A percentile compares a stretch with the other conserved stretches of the same genome.
Conservation (phyloP, 768 basidiomycete genomes). For the Podaxis sp. region DNA sequence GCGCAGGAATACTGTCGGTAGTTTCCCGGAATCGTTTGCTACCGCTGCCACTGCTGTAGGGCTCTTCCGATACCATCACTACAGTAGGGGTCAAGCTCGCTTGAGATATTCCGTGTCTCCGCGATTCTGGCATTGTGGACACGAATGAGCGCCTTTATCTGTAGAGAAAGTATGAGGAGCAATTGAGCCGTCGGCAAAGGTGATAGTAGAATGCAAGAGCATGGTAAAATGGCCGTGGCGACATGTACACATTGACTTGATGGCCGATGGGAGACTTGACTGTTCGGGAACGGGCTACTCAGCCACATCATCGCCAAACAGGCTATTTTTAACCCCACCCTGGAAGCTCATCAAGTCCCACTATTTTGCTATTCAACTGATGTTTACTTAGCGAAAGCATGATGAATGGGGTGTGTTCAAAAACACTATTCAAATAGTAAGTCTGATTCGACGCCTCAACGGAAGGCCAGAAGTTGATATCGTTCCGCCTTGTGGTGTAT, state of each 20-base stretch:
- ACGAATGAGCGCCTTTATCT: background rate
- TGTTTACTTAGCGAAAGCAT: background rate
- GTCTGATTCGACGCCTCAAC: background rate
- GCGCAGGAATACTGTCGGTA: slow-evolving; percentile 48
- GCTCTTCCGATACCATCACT: background rate
- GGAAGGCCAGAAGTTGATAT: background rate
- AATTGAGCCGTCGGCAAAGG: background rate
- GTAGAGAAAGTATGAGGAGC: background rate
- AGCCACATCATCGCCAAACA: background rate
- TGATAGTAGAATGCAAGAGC: background rate
- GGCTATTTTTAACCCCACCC: background rate
- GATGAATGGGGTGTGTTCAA: background rate
- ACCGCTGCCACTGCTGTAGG: background rate
- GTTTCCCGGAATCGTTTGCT: slow-evolving; percentile 39
- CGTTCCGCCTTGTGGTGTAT: background rate
- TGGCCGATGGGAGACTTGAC: background rate
- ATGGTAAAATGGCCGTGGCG: background rate
- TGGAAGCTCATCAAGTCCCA: background rate
- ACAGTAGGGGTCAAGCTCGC: background rate
- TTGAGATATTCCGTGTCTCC: background rate
- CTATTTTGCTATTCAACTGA: background rate
- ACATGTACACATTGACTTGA: slow-evolving; percentile 1
- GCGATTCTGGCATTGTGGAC: slow-evolving; percentile 1
- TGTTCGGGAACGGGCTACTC: background rate
- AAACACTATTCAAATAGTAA: too few species aligned